Evolutionary conservation across 805 yeast genomes (phyloP).

Genomic region (Kuraishia cidri): DNA sequence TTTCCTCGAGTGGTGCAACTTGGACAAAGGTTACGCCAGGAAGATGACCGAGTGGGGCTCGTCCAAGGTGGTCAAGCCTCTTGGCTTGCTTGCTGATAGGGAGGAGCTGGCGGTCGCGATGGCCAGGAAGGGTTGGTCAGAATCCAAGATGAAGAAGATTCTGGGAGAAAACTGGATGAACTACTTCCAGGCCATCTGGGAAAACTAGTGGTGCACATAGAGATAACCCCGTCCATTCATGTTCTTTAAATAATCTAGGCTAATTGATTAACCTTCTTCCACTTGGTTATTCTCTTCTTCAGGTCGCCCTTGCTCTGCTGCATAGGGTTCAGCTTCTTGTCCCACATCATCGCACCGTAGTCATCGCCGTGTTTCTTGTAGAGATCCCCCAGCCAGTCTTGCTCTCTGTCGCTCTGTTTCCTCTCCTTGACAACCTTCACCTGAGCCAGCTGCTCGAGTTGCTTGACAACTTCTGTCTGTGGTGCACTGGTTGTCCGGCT

Average conservation of each 20-base stretch:
- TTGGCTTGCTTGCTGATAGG: no score
- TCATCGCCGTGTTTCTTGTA: conserved; percentile 81
- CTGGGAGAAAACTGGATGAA: no score
- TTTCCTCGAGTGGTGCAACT: no score
- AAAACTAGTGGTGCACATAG: no score
- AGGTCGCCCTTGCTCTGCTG: conserved; percentile 86
- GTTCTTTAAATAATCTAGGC: neutral
- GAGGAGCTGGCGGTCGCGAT: no score
- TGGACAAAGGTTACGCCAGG: no score
- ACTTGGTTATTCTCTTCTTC: conserved; percentile 58
- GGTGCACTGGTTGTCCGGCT: conserved; percentile 19
- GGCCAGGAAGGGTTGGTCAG: no score
- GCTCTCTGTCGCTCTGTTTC: conserved; percentile 62
- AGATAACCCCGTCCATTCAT: no score
- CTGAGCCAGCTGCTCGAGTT: conserved; percentile 57
- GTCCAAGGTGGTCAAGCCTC: no score
- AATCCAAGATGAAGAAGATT: no score
- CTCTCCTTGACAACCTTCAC: conserved; percentile 21
- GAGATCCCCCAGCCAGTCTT: conserved; percentile 57
- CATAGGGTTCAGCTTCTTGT: conserved; percentile 68
- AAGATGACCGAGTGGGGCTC: no score
- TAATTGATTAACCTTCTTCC: conserved; percentile 38
- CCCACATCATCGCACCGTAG: conserved; percentile 88
- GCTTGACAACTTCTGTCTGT: conserved; percentile 51
- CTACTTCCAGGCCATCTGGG: no score